These are phyloP conservation scores for Puccinellia tenuiflora DNA, from an alignment of 176 grass and related monocot genomes.

Conservation along the genomic window DNA sequence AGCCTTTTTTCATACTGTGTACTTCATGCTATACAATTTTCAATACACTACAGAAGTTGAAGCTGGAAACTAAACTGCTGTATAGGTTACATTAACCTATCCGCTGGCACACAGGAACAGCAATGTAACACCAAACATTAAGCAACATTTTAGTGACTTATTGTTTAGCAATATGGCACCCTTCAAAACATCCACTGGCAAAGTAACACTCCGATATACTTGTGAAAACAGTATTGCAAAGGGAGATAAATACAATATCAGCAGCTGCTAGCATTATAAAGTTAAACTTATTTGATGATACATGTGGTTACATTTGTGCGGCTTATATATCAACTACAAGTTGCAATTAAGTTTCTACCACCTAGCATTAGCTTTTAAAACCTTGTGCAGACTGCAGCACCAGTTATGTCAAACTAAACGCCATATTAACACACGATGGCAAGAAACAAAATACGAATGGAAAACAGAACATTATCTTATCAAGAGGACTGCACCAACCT, in stretches of 20 bases:
- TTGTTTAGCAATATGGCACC: neutral
- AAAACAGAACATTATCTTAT: constrained; percentile 26
- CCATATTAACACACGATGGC: constrained; percentile 2
- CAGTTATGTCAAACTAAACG: neutral
- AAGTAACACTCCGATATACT: neutral
- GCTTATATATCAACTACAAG: constrained; percentile 14
- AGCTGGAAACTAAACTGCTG: constrained; percentile 3
- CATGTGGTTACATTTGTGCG: neutral
- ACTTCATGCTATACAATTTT: constrained; percentile 10
- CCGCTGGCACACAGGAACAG: neutral
- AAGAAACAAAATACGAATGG: constrained; percentile 22
- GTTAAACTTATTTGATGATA: neutral
- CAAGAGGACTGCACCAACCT: constrained; percentile 59
- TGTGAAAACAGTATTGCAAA: constrained; percentile 11
- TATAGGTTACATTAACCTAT: neutral
- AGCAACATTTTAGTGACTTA: neutral
- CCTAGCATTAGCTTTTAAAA: neutral
- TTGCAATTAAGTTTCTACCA: neutral
- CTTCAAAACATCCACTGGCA: constrained; percentile 15
- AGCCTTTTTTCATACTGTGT: neutral
- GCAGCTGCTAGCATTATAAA: neutral
- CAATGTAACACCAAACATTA: constrained; percentile 7
- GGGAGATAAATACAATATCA: neutral
- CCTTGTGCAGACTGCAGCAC: neutral
- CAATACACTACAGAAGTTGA: neutral